Conservation (phyloP, 805 yeast genomes). For the Yarrowia sp. region DNA sequence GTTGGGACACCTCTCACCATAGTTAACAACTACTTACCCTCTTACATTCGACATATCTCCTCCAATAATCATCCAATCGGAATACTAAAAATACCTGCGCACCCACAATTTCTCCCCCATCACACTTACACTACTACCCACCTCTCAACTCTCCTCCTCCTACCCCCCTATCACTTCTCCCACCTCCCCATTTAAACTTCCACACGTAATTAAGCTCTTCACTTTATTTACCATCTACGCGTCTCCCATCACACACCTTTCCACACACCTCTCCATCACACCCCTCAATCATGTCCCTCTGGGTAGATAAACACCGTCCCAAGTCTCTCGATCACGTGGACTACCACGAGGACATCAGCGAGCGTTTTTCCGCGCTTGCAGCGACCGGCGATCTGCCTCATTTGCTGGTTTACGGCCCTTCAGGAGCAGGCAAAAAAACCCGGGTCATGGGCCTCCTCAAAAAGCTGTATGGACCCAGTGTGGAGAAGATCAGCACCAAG, state of each 20-base stretch:
- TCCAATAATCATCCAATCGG: too few species aligned
- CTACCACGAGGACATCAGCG: constrained; percentile 71
- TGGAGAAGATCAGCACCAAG: constrained; percentile 86
- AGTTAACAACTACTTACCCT: too few species aligned
- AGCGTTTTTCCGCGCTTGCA: constrained; percentile 66
- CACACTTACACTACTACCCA: neutral
- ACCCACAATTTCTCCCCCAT: too few species aligned
- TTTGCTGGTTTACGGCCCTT: constrained; percentile 89
- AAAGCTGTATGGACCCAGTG: constrained; percentile 82
- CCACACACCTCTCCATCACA: neutral
- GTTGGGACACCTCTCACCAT: neutral
- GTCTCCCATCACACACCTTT: neutral
- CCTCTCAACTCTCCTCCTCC: neutral
- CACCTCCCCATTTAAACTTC: too few species aligned
- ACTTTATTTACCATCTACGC: neutral
- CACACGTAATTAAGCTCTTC: too few species aligned
- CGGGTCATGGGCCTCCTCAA: constrained; percentile 80
- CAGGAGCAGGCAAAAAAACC: constrained; percentile 97
- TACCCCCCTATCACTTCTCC: too few species aligned
- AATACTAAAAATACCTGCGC: too few species aligned
- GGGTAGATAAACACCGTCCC: constrained; percentile 97
- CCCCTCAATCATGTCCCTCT: constrained; percentile 72
- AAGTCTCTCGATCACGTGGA: constrained; percentile 65
- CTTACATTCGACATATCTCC: neutral
- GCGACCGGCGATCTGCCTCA: constrained; percentile 90